Evolutionary conservation across 2,329 filamentous ascomycete species (phyloP).

Genomic region (Sporothrix brunneoviolacea): DNA sequence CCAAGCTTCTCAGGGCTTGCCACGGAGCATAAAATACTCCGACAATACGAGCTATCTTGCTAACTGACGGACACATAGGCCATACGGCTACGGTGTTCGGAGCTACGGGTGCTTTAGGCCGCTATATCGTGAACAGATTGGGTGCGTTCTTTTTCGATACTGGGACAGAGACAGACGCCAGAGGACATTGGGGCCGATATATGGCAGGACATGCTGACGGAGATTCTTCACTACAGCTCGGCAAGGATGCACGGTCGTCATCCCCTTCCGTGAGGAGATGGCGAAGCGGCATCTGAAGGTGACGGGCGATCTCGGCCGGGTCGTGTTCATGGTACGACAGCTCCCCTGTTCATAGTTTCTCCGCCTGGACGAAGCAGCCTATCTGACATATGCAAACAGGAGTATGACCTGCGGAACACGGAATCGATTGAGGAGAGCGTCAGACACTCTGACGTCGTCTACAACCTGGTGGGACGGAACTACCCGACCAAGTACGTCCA

Average conservation of each 20-base stretch:
- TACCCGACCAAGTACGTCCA: conserved; percentile 82
- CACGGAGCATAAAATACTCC: too few species aligned
- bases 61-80: conserved; percentile 43
- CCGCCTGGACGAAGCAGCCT: too few species aligned
- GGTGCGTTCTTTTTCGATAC: conserved; percentile 41
- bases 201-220: too few species aligned
- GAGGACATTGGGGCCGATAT: too few species aligned
- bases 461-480: conserved; percentile 89
- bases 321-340: conserved; percentile 71
- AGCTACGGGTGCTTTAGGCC: conserved; percentile 88
- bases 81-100: conserved; percentile 97
- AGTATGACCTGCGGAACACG: conserved; percentile 93
- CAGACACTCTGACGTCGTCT: conserved; percentile 93
- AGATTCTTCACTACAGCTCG: too few species aligned
- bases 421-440: conserved; percentile 94
- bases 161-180: too few species aligned
- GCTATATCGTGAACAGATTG: conserved; percentile 95
- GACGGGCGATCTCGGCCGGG: conserved; percentile 83
- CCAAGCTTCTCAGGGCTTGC: neutral
- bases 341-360: neutral
- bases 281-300: conserved; percentile 94
- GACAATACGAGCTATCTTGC: neutral
- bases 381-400: too few species aligned
- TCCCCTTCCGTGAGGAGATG: conserved; percentile 97
- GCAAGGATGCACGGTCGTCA: conserved; percentile 86